Evolutionary conservation across 2,329 filamentous ascomycete species (phyloP).

Genomic region (Ramularia endophylla): DNA sequence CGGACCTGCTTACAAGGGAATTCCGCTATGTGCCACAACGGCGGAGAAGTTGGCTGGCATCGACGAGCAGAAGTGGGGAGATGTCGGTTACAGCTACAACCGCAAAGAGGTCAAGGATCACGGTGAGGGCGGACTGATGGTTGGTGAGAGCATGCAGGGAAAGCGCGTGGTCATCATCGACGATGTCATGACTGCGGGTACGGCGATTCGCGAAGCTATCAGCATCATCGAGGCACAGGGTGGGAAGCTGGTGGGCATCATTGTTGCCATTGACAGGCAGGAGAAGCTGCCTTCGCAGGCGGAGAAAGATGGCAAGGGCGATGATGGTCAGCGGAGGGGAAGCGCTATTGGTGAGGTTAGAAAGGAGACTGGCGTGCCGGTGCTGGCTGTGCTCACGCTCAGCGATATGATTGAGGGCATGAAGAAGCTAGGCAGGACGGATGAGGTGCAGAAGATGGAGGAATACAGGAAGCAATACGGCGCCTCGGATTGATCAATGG

Average conservation of each 20-base stretch:
- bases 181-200: constrained; percentile 94
- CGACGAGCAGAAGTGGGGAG: constrained; percentile 59
- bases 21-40: constrained; percentile 76
- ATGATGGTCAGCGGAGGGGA: constrained; percentile 62
- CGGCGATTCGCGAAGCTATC: constrained; percentile 87
- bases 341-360: constrained; percentile 84
- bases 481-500: constrained; percentile 23
- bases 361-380: constrained; percentile 76
- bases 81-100: constrained; percentile 82
- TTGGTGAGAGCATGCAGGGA: constrained; percentile 77
- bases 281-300: constrained; percentile 64
- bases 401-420: constrained; percentile 62
- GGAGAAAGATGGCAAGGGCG: constrained; percentile 39
- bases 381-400: constrained; percentile 75
- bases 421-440: constrained; percentile 38
- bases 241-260: constrained; percentile 76
- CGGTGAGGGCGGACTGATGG: constrained; percentile 89
- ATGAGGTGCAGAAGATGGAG: constrained; percentile 55
- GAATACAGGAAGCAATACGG: constrained; percentile 56
- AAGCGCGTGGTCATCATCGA: constrained; percentile 87
- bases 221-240: constrained; percentile 82
- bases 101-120: constrained; percentile 96
- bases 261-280: constrained; percentile 82
- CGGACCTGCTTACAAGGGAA: constrained; percentile 94
- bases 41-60: constrained; percentile 68